Evolutionary conservation across 768 basidiomycete genomes (phyloP).

Genomic region (Hypsizygus marmoreus): DNA sequence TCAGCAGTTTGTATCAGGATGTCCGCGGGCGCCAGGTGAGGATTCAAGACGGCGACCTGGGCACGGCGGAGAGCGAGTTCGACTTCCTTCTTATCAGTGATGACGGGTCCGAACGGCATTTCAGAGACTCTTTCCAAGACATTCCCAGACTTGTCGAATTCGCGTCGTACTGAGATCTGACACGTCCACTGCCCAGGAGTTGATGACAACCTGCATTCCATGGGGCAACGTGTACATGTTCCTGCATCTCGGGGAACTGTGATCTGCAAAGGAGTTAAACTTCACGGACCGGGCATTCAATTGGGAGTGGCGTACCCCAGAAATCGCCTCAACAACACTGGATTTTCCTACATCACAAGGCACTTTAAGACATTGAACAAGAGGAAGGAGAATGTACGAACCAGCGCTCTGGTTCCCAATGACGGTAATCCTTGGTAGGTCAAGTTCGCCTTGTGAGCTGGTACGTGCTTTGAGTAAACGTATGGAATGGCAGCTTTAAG

Average conservation of each 20-base stretch:
- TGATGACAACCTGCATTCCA: constrained; percentile 35
- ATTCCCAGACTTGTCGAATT: constrained; percentile 33
- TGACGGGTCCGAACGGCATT: constrained; percentile 19
- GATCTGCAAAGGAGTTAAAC: constrained; percentile 30
- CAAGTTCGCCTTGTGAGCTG: constrained; percentile 47
- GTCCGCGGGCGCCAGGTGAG: constrained; percentile 10
- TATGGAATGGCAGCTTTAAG: no score
- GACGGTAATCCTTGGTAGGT: constrained; percentile 51
- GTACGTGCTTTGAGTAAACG: no score
- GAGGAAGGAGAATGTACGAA: constrained; percentile 1
- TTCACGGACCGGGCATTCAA: not conserved
- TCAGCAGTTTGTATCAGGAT: constrained; percentile 19
- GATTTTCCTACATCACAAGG: constrained; percentile 34
- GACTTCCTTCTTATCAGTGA: constrained; percentile 39
- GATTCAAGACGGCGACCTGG: constrained; percentile 23
- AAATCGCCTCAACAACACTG: constrained; percentile 51
- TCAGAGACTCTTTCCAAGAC: constrained; percentile 22
- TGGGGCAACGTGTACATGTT: constrained; percentile 46
- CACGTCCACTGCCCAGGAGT: constrained; percentile 32
- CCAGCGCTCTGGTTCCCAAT: constrained; percentile 57
- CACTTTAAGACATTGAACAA: not conserved
- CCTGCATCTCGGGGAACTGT: constrained; percentile 50
- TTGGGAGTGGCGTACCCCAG: constrained; percentile 34
- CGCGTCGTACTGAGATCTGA: constrained; percentile 44
- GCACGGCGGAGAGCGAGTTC: constrained; percentile 49